Conservation (phyloP, 257 asterid species). For the Scutellaria barbata region DNA sequence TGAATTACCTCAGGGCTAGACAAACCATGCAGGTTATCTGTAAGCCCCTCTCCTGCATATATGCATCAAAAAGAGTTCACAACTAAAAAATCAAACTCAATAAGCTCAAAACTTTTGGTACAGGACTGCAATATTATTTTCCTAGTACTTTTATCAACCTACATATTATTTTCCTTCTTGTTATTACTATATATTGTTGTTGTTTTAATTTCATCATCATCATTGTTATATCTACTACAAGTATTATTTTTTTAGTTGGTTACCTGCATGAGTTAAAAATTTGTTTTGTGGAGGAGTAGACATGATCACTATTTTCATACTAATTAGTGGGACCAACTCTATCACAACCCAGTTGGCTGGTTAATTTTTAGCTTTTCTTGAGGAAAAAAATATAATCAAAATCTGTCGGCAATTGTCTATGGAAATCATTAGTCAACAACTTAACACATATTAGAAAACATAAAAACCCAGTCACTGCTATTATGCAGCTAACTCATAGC, state of each 20-base stretch:
- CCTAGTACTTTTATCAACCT: no score
- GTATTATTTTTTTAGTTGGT: not conserved
- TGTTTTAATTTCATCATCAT: not conserved
- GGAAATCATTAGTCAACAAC: not conserved
- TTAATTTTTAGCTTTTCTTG: not conserved
- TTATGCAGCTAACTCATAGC: not conserved
- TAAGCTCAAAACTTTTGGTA: conserved; percentile 11
- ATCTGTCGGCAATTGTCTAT: not conserved
- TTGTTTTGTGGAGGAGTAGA: not conserved
- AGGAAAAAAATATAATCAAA: not conserved
- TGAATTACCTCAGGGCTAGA: conserved; percentile 70
- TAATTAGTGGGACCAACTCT: not conserved
- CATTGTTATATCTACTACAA: not conserved
- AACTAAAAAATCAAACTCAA: conserved; percentile 27
- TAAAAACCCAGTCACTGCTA: conserved; percentile 1
- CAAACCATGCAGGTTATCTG: conserved; percentile 72
- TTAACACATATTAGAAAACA: not conserved
- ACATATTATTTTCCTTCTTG: no score
- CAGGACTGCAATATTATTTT: not conserved
- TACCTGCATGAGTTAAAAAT: not conserved
- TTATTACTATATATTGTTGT: no score
- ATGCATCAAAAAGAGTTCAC: conserved; percentile 23
- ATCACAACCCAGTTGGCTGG: not conserved
- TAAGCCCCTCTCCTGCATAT: conserved; percentile 83
- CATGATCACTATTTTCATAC: not conserved